These are phyloP conservation scores for Moniliophthora roreri DNA, from an alignment of 1,284 basidiomycete species.

Conservation along the genomic window DNA sequence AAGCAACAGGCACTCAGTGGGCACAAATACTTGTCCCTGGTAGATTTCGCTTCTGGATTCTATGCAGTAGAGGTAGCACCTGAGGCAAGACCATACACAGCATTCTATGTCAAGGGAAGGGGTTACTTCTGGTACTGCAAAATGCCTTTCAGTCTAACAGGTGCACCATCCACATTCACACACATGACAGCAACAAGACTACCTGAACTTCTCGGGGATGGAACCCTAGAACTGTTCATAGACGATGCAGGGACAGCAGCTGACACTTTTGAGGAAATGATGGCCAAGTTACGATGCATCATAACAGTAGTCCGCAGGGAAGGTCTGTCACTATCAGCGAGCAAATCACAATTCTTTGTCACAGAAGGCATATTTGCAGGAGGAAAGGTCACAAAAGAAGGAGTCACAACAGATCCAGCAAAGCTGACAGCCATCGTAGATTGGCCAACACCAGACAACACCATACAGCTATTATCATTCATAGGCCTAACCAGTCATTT, in stretches of 20 bases:
- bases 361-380: conserved; percentile 32
- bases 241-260: conserved; percentile 30
- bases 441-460: conserved; percentile 29
- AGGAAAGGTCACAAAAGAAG: conserved; percentile 24
- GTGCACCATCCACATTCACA: conserved; percentile 34
- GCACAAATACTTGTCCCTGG: conserved; percentile 27
- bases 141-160: conserved; percentile 43
- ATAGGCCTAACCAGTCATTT: not conserved
- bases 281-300: conserved; percentile 22
- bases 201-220: conserved; percentile 11
- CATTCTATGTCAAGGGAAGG: conserved; percentile 37
- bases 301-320: conserved; percentile 20
- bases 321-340: conserved; percentile 29
- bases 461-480: not conserved
- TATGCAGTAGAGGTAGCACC: conserved; percentile 29
- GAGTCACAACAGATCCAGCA: conserved; percentile 28
- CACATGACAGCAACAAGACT: conserved; percentile 27
- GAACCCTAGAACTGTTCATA: conserved; percentile 27
- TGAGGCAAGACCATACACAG: conserved; percentile 31
- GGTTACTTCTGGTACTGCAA: conserved; percentile 35
- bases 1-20: conserved; percentile 34
- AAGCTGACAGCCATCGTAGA: conserved; percentile 33
- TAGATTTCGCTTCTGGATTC: conserved; percentile 37
- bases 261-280: conserved; percentile 25
- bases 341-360: conserved; percentile 31